Conservation (phyloP, 495 filamentous ascomycete genomes). For the Haplographium delicatum region DNA sequence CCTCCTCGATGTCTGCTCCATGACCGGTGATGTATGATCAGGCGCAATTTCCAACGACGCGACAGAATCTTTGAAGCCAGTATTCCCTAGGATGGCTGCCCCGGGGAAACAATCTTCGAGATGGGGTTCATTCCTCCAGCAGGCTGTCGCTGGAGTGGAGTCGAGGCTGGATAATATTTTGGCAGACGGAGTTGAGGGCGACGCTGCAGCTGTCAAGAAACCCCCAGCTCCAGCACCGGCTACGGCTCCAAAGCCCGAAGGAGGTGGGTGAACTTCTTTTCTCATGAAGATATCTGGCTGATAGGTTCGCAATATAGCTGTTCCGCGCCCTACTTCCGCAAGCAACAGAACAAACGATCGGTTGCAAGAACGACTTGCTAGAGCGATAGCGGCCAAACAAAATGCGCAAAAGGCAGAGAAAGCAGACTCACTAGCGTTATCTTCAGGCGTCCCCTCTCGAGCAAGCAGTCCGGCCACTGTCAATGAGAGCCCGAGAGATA, state of each 20-base stretch:
- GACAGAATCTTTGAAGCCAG: not conserved
- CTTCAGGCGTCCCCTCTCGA: slow-evolving; percentile 18
- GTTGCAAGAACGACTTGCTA: slow-evolving; percentile 80
- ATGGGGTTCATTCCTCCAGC: slow-evolving; percentile 84
- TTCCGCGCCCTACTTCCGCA: slow-evolving; percentile 48
- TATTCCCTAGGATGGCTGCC: slow-evolving; percentile 28
- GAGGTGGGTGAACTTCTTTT: slow-evolving; percentile 2
- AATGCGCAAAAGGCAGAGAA: slow-evolving; percentile 21
- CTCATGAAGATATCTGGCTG: not conserved
- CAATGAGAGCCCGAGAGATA: slow-evolving; percentile 21
- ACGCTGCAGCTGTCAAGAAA: slow-evolving; percentile 10
- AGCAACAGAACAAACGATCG: slow-evolving; percentile 60
- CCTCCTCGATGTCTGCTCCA: not conserved
- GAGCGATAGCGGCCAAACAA: slow-evolving; percentile 47
- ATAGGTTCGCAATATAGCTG: slow-evolving; percentile 21
- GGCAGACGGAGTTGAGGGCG: slow-evolving; percentile 61
- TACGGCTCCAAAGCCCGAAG: slow-evolving; percentile 26
- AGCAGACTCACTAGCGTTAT: slow-evolving; percentile 17
- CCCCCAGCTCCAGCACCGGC: slow-evolving; percentile 7
- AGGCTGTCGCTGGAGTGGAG: slow-evolving; percentile 91
- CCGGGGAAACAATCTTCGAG: slow-evolving; percentile 42
- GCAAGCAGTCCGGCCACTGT: slow-evolving; percentile 17
- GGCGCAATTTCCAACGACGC: slow-evolving; percentile 5
- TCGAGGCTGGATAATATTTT: slow-evolving; percentile 89
- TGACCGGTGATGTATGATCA: slow-evolving; percentile 14